A percentile compares a stretch with the other conserved stretches of the same genome.
Evolutionary conservation across 1,139 yeast species (phyloP).

Genomic region (Taphrina pruni): DNA sequence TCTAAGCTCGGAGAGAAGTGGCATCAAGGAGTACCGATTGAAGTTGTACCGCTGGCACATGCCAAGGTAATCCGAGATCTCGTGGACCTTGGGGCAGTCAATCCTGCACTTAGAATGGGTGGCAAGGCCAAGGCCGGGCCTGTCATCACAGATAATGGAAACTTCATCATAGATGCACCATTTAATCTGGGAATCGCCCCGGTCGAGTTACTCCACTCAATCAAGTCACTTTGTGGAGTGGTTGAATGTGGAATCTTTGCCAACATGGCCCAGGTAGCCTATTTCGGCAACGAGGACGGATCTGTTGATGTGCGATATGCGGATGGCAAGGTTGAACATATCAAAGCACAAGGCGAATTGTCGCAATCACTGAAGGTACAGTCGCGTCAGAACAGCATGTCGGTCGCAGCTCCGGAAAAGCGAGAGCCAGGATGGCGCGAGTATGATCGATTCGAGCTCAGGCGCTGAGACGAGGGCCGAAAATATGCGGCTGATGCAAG

Average conservation of each 20-base stretch:
- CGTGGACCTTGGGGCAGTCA: slow-evolving; percentile 66
- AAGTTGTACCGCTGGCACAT: slow-evolving; percentile 88
- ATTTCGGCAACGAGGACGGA: slow-evolving; percentile 85
- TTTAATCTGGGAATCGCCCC: slow-evolving; percentile 79
- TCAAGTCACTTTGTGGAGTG: slow-evolving; percentile 85
- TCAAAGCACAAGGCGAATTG: slow-evolving; percentile 10
- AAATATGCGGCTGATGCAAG: no score
- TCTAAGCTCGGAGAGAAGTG: slow-evolving; percentile 72
- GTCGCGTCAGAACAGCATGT: not conserved
- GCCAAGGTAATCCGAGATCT: slow-evolving; percentile 74
- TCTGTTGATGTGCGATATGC: slow-evolving; percentile 54
- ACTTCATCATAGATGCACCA: slow-evolving; percentile 90
- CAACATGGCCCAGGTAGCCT: slow-evolving; percentile 74
- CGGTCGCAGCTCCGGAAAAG: slow-evolving; percentile 23
- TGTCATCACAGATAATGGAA: slow-evolving; percentile 94
- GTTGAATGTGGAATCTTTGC: slow-evolving; percentile 95
- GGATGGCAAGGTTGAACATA: slow-evolving; percentile 27
- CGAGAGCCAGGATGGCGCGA: slow-evolving; percentile 39
- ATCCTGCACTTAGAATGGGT: slow-evolving; percentile 78
- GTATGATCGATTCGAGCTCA: slow-evolving; percentile 37
- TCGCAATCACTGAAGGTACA: not conserved
- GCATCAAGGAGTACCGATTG: slow-evolving; percentile 93
- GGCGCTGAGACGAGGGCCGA: slow-evolving; percentile 1
- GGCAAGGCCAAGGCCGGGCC: slow-evolving; percentile 97
- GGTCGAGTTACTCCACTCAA: slow-evolving; percentile 52